Conservation (phyloP, 2,329 filamentous ascomycete genomes). For the Aspergillus fijiensis region DNA sequence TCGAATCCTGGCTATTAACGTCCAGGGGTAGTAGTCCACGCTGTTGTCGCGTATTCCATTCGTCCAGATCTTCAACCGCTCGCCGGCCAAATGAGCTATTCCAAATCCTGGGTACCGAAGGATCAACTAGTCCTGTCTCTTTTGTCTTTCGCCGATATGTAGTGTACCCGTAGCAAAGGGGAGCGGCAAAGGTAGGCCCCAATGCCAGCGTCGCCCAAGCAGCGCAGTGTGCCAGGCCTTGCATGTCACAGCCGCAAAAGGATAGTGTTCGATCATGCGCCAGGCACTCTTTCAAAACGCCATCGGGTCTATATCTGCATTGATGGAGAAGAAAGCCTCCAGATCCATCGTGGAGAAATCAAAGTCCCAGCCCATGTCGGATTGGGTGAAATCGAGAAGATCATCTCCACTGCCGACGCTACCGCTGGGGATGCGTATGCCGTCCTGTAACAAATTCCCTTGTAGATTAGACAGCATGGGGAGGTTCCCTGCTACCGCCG, state of each 20-base stretch:
- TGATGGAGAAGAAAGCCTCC: constrained; percentile 39
- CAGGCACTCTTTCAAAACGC: constrained; percentile 1
- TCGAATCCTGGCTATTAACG: background rate
- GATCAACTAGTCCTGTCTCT: background rate
- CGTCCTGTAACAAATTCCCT: constrained; percentile 22
- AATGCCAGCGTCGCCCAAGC: background rate
- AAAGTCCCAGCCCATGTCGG: constrained; percentile 42
- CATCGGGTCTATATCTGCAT: constrained; percentile 24
- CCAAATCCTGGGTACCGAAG: background rate
- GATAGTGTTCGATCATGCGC: background rate
- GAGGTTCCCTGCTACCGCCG: background rate
- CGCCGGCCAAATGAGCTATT: background rate
- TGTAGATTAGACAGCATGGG: constrained; percentile 23
- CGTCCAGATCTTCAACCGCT: too few species aligned
- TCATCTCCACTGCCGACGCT: constrained; percentile 32
- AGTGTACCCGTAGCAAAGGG: too few species aligned
- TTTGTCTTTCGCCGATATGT: background rate
- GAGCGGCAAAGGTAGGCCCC: too few species aligned
- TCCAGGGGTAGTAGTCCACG: background rate
- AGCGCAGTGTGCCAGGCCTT: background rate
- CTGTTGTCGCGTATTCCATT: too few species aligned
- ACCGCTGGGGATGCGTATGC: constrained; percentile 22
- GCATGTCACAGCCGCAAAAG: background rate
- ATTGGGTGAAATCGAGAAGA: constrained; percentile 37
- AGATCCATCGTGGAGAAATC: constrained; percentile 44